Evolutionary conservation across 495 filamentous ascomycete genomes (phyloP).

Genomic region (Pseudevernia furfuracea): DNA sequence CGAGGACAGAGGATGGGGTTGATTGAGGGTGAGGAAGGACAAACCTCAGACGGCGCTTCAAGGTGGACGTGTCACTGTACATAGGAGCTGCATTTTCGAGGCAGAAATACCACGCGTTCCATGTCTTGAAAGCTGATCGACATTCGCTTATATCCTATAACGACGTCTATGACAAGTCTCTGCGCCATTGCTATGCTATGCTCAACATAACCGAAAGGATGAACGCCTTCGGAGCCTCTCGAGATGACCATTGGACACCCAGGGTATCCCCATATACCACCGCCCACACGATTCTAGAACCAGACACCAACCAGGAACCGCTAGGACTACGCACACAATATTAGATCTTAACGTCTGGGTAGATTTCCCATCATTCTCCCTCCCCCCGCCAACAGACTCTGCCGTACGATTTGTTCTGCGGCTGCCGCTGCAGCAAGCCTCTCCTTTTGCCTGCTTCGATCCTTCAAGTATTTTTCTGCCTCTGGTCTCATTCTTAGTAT

Average conservation of each 20-base stretch:
- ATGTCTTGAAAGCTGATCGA: background rate
- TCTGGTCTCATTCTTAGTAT: conserved; percentile 95
- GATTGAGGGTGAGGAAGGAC: conserved; percentile 12
- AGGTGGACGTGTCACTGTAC: background rate
- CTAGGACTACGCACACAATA: background rate
- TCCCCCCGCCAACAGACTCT: conserved; percentile 72
- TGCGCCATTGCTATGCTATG: conserved; percentile 15
- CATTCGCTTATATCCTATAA: background rate
- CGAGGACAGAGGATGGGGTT: conserved; percentile 22
- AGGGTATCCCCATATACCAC: conserved; percentile 4
- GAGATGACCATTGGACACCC: background rate
- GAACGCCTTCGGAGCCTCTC: background rate
- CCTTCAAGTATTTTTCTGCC: conserved; percentile 80
- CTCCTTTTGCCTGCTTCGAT: conserved; percentile 89
- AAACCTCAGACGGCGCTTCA: background rate
- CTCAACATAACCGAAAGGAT: background rate
- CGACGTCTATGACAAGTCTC: background rate
- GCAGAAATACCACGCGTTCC: background rate
- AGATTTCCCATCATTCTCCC: conserved; percentile 55
- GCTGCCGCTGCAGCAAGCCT: conserved; percentile 80
- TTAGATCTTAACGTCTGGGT: conserved; percentile 28
- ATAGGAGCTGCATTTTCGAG: background rate
- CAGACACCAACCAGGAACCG: background rate
- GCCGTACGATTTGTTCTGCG: conserved; percentile 87
- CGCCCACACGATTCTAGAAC: background rate